phyloP scores from a whole-genome alignment of 768 basidiomycete species.

The Rhizopogon sp. region DNA sequence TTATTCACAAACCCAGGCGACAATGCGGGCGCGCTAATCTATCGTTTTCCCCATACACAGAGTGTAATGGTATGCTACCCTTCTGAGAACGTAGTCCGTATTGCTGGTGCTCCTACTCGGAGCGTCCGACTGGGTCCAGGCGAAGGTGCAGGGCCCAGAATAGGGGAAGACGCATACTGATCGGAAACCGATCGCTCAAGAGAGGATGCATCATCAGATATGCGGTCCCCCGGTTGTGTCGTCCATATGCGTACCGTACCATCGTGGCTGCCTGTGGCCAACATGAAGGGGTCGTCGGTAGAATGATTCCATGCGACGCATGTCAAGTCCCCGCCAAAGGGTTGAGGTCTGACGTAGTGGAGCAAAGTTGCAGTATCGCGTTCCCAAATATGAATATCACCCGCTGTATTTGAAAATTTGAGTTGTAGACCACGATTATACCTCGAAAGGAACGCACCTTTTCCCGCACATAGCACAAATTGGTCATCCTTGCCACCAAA shows the following conservation, averaged over 20 bases:
- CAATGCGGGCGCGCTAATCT: no score
- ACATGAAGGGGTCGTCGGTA: slow-evolving; percentile 43
- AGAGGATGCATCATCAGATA: slow-evolving; percentile 20
- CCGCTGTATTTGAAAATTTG: slow-evolving; percentile 40
- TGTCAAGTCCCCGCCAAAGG: slow-evolving; percentile 65
- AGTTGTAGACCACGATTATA: not conserved
- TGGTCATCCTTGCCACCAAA: slow-evolving; percentile 80
- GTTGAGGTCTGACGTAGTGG: slow-evolving; percentile 63
- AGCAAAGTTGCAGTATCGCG: slow-evolving; percentile 70
- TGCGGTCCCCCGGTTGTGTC: slow-evolving; percentile 25
- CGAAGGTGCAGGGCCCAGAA: not conserved
- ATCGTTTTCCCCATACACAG: no score
- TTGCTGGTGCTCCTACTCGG: not conserved
- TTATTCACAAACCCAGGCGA: no score
- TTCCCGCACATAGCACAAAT: slow-evolving; percentile 71
- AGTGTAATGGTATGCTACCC: not conserved
- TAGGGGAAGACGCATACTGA: not conserved
- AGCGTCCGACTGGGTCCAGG: not conserved
- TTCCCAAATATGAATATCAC: slow-evolving; percentile 86
- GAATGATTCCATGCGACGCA: slow-evolving; percentile 78
- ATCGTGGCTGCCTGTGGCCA: slow-evolving; percentile 75
- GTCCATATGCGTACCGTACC: slow-evolving; percentile 76
- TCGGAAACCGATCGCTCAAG: slow-evolving; percentile 8
- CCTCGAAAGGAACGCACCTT: slow-evolving; percentile 38
- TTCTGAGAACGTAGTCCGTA: not conserved